These are phyloP conservation scores for Carpinus viminea DNA, from an alignment of 306 rosid species.

Conservation along the genomic window DNA sequence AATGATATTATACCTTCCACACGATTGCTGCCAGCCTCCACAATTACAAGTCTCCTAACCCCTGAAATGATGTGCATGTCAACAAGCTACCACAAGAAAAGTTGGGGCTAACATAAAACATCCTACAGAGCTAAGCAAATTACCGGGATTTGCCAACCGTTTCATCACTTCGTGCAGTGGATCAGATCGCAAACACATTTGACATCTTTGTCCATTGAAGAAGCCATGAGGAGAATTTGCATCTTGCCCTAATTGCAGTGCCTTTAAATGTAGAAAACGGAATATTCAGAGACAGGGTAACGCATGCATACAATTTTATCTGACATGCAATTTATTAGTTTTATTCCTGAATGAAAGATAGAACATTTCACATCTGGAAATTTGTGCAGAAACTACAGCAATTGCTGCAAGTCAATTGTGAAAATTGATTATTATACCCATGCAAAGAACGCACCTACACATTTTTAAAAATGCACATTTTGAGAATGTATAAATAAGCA, in stretches of 20 bases:
- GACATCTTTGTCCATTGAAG: conserved; percentile 63
- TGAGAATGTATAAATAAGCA: not conserved
- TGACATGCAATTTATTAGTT: too few species aligned
- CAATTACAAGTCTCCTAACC: conserved; percentile 82
- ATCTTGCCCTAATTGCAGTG: conserved; percentile 70
- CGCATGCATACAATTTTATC: not conserved
- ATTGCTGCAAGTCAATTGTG: not conserved
- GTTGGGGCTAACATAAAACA: not conserved
- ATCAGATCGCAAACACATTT: conserved; percentile 86
- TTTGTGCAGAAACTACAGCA: not conserved
- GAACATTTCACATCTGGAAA: not conserved
- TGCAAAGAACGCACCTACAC: not conserved
- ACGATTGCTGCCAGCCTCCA: conserved; percentile 91
- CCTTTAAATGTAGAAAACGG: conserved; percentile 40
- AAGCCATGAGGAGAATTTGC: conserved; percentile 51
- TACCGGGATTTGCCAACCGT: conserved; percentile 77
- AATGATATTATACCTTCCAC: conserved; percentile 83
- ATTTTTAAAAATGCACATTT: not conserved
- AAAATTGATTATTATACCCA: not conserved
- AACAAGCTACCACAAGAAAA: conserved; percentile 12
- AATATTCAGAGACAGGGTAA: not conserved
- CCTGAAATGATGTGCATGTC: conserved; percentile 38
- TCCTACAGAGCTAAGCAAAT: conserved; percentile 10
- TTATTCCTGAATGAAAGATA: not conserved
- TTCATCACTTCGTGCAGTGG: conserved; percentile 78